Conservation (phyloP, 192 early-diverging fungal genomes). For the Umbelopsis ramanniana region DNA sequence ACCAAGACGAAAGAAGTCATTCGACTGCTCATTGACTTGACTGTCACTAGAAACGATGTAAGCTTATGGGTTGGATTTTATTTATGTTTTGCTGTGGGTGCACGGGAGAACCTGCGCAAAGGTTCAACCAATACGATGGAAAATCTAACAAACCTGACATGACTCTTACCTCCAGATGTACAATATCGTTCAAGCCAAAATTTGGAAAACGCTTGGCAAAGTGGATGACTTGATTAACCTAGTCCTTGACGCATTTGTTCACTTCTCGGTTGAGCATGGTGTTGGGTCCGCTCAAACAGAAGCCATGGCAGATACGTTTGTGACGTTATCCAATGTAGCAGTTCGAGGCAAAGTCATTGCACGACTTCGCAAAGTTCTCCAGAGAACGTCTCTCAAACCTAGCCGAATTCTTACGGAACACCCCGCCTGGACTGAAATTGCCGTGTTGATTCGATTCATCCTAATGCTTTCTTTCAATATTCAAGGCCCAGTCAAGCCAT, state of each 20-base stretch:
- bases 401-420: conserved; percentile 78
- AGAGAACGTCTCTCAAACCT: conserved; percentile 75
- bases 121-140: too few species aligned
- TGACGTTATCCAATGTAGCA: conserved; percentile 78
- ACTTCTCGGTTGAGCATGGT: conserved; percentile 80
- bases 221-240: conserved; percentile 84
- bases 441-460: conserved; percentile 84
- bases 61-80: not conserved
- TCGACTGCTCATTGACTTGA: conserved; percentile 79
- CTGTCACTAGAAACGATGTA: conserved; percentile 78
- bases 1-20: conserved; percentile 77
- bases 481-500: conserved; percentile 64
- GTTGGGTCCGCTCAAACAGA: conserved; percentile 79
- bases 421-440: conserved; percentile 91
- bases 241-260: conserved; percentile 80
- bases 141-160: not conserved
- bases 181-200: conserved; percentile 79
- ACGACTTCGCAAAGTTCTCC: conserved; percentile 79
- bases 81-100: too few species aligned
- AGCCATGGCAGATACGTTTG: conserved; percentile 85
- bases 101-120: too few species aligned
- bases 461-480: conserved; percentile 92
- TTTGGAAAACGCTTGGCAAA: conserved; percentile 81
- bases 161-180: conserved; percentile 62
- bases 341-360: conserved; percentile 84